Conservation (phyloP, 352 stramenopile genomes). For the Pythium grandisporangium region DNA sequence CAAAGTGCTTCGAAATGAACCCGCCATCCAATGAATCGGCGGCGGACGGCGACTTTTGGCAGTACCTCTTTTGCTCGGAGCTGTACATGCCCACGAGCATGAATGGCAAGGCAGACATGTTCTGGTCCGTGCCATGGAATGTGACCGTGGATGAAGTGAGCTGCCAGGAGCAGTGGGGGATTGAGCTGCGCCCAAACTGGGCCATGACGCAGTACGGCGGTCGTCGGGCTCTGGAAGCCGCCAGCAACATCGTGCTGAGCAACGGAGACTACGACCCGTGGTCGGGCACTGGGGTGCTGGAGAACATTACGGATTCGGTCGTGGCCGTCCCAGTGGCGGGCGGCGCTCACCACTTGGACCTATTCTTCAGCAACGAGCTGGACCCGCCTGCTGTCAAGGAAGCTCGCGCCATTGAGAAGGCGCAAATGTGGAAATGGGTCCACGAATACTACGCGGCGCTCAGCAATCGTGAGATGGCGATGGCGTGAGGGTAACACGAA, state of each 20-base stretch:
- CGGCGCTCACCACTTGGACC: conserved; percentile 85
- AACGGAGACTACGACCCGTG: conserved; percentile 94
- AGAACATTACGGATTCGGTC: conserved; percentile 53
- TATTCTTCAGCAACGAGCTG: conserved; percentile 86
- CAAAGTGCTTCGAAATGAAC: conserved; percentile 40
- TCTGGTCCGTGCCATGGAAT: conserved; percentile 69
- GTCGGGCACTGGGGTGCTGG: conserved; percentile 81
- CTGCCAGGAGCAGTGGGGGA: conserved; percentile 57
- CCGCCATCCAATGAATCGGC: conserved; percentile 45
- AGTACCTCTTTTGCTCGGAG: conserved; percentile 74
- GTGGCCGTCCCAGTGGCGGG: conserved; percentile 58
- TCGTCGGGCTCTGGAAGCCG: conserved; percentile 42
- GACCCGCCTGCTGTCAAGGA: conserved; percentile 71
- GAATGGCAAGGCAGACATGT: conserved; percentile 81
- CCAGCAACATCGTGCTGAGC: conserved; percentile 93
- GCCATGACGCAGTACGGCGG: conserved; percentile 64
- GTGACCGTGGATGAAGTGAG: conserved; percentile 40
- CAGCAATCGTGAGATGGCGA: conserved; percentile 2
- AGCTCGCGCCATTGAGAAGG: conserved; percentile 60
- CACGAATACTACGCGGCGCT: conserved; percentile 17
- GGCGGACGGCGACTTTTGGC: conserved; percentile 57
- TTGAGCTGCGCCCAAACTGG: conserved; percentile 57
- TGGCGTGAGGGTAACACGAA: background rate
- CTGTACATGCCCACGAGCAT: conserved; percentile 59
- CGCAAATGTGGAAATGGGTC: conserved; percentile 81